Percentiles rank a stretch among this genome's conserved stretches.
phyloP scores from a whole-genome alignment of 2,329 filamentous ascomycete species.

The Nigrospora oryzae region DNA sequence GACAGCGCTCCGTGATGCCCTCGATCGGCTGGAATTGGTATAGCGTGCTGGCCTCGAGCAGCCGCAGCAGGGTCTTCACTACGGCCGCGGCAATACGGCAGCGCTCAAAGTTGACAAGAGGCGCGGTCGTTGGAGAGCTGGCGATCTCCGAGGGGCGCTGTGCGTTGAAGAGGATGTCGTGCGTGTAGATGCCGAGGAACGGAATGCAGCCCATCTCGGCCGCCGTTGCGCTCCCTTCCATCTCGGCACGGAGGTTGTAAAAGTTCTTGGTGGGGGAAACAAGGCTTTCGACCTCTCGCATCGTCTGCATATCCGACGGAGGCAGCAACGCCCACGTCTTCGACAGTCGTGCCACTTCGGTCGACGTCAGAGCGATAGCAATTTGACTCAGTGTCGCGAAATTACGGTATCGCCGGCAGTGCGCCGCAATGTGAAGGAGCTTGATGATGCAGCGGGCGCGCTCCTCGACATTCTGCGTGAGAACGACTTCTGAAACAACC shows the following conservation, averaged over 20 bases:
- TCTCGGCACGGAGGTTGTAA: conserved; percentile 66
- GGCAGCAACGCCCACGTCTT: conserved; percentile 68
- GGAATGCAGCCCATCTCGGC: conserved; percentile 69
- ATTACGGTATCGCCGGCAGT: conserved; percentile 69
- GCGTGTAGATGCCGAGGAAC: conserved; percentile 77
- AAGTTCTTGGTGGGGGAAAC: conserved; percentile 75
- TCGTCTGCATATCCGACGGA: conserved; percentile 52
- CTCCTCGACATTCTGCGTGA: conserved; percentile 65
- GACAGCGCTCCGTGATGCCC: conserved; percentile 68
- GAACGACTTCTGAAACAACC: conserved; percentile 70
- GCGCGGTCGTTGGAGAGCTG: conserved; percentile 55
- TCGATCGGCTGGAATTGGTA: conserved; percentile 70
- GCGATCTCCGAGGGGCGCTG: conserved; percentile 71
- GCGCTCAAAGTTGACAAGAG: conserved; percentile 75
- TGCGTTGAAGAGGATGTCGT: conserved; percentile 74
- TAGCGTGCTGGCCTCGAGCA: conserved; percentile 70
- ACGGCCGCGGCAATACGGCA: conserved; percentile 68
- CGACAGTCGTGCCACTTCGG: conserved; percentile 59
- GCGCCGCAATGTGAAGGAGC: conserved; percentile 70
- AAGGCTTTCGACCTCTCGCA: conserved; percentile 61
- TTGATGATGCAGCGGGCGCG: conserved; percentile 71
- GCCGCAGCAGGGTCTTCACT: conserved; percentile 68
- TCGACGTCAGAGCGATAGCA: conserved; percentile 66
- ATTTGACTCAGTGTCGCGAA: conserved; percentile 80
- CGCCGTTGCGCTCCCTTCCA: conserved; percentile 55